A percentile compares a stretch with the other conserved stretches of the same genome.
phyloP scores from a whole-genome alignment of 495 filamentous ascomycete species.

The Antarctomyces pellizariae region DNA sequence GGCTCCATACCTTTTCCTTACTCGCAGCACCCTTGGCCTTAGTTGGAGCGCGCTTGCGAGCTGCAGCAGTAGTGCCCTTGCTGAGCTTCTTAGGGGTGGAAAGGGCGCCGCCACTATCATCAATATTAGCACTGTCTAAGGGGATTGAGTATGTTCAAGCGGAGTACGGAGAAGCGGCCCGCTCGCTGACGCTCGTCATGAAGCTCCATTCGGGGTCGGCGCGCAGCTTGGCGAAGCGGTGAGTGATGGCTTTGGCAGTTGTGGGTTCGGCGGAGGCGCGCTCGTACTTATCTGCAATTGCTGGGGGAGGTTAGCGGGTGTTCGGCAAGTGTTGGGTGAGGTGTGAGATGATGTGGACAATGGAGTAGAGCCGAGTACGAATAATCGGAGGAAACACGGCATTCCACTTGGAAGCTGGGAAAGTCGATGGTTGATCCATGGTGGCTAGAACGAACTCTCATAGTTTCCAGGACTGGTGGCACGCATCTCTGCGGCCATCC shows the following conservation, averaged over 20 bases:
- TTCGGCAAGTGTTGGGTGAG: conserved; percentile 3
- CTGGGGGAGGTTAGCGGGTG: conserved; percentile 10
- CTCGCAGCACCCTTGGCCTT: no score
- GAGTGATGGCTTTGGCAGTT: conserved; percentile 8
- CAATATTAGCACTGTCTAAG: no score
- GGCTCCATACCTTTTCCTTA: no score
- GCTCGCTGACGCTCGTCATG: no score
- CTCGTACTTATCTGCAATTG: conserved; percentile 7
- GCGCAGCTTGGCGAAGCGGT: conserved; percentile 6
- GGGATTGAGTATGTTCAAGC: no score
- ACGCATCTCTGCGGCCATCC: conserved; percentile 15
- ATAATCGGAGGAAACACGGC: conserved; percentile 1
- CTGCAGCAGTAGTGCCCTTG: no score
- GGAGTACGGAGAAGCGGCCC: no score
- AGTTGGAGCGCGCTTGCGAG: no score
- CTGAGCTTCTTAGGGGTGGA: no score
- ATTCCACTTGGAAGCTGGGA: not conserved
- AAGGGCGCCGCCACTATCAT: no score
- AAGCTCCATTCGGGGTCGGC: conserved; percentile 7
- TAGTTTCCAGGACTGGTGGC: no score
- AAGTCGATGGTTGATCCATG: not conserved
- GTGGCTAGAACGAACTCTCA: conserved; percentile 4
- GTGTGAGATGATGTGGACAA: conserved; percentile 2
- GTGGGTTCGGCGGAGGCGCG: no score
- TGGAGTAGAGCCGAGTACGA: conserved; percentile 6